Percentiles rank a stretch among this genome's conserved stretches.
phyloP scores from a whole-genome alignment of 148 eudicot species.

The Cornus florida region DNA sequence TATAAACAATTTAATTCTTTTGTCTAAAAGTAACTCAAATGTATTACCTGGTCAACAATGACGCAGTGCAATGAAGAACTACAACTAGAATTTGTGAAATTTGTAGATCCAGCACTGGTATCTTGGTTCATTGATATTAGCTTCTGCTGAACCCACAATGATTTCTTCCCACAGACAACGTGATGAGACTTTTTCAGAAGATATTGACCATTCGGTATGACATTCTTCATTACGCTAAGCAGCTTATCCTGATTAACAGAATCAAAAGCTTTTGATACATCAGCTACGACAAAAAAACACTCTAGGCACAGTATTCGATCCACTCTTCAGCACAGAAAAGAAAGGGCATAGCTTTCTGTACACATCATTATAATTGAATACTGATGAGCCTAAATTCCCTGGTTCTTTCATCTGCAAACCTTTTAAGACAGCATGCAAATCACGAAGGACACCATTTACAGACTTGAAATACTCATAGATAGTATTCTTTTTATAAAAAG shows the following conservation, averaged over 20 bases:
- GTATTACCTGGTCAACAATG: slow-evolving; percentile 54
- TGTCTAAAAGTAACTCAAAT: neutral
- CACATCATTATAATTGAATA: slow-evolving; percentile 71
- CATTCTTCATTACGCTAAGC: slow-evolving; percentile 62
- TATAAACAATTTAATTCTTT: too few relatives aligned
- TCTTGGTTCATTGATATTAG: slow-evolving; percentile 33
- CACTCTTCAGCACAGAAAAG: slow-evolving; percentile 56
- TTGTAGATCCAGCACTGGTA: slow-evolving; percentile 13
- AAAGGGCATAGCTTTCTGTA: slow-evolving; percentile 66
- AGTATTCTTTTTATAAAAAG: slow-evolving; percentile 5
- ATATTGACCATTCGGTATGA: slow-evolving; percentile 47
- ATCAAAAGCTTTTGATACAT: slow-evolving; percentile 89
- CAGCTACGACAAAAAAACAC: slow-evolving; percentile 74
- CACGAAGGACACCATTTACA: slow-evolving; percentile 65
- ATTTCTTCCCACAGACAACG: slow-evolving; percentile 47
- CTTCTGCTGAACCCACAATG: slow-evolving; percentile 42
- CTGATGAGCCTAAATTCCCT: slow-evolving; percentile 76
- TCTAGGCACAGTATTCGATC: slow-evolving; percentile 36
- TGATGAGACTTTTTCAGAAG: slow-evolving; percentile 43
- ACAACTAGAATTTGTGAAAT: slow-evolving; percentile 25
- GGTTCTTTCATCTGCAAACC: slow-evolving; percentile 53
- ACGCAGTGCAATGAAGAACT: slow-evolving; percentile 36
- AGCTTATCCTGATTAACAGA: slow-evolving; percentile 77
- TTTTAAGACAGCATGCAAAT: slow-evolving; percentile 73
- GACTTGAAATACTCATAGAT: slow-evolving; percentile 37